Evolutionary conservation across 1,284 basidiomycete species (phyloP), one percentile per base, ranked within the genome.

Genomic region (Cryptococcus hybrid): DNA sequence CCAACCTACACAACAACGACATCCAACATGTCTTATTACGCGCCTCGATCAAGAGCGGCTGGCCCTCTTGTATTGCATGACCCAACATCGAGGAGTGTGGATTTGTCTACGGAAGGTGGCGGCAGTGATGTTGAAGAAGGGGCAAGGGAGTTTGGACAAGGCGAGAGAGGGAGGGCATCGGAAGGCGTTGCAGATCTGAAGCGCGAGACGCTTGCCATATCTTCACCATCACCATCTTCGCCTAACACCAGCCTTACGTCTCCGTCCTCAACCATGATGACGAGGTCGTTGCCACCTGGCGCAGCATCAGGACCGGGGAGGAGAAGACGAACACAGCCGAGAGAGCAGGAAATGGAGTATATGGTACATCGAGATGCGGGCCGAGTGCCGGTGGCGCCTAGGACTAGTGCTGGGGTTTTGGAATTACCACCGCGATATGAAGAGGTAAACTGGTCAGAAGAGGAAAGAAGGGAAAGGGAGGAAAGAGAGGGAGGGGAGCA

Each of bases 361-460:
- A 61, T 75, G 49, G 66, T 76, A 5, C 75, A 76, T 63, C 61
- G 68, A 7, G 75, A 76, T 63, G 74, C 67, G 1, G 75, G 75
- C 2, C 57, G 73, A 11, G 58, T 72, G 5, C 45, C 47, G 1
- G 48, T 56, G 8, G 43, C 52, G 0, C 42, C 34, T 8, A 12
- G 40, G 9, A 15, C 44, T 5, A 12, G 52, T 34, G 11, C 35
- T 7, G 52, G 62, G 18, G 69, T 69, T 6, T 43, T 72, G 15
- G 75, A 76, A 57, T 59, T 76, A 44, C 75, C 75, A 24, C 75
- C 75, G 5, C 59, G 75, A 50, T 76, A 76, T 57, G 75, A 76
- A 30, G 71, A 76, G 57, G 52, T 76, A 44, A 58, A 70, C 47
- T 76, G 73, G 74, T 67, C 57, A 56, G 59, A 60, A 43, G 64